These are phyloP conservation scores for Sistotremastrum suecicum DNA, from an alignment of 768 basidiomycete species.

Conservation along the genomic window DNA sequence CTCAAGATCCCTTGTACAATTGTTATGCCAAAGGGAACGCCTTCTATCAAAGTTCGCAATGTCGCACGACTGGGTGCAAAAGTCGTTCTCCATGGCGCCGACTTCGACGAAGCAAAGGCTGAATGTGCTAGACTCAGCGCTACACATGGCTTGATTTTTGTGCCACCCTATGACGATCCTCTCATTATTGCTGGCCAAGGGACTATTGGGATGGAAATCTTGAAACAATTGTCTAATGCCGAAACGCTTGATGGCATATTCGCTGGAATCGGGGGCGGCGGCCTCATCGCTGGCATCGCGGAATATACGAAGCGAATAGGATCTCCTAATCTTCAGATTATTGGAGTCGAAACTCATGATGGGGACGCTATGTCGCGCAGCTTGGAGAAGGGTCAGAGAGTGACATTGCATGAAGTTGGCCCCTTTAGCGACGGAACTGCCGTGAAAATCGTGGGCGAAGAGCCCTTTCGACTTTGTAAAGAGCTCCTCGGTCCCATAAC, in stretches of 20 bases:
- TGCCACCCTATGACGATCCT: slow-evolving; percentile 96
- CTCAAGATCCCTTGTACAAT: slow-evolving; percentile 94
- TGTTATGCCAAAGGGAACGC: slow-evolving; percentile 93
- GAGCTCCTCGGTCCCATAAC: slow-evolving; percentile 71
- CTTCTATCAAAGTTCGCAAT: slow-evolving; percentile 90
- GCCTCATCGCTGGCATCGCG: slow-evolving; percentile 78
- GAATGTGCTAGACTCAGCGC: slow-evolving; percentile 82
- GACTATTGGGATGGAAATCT: slow-evolving; percentile 86
- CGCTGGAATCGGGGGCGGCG: slow-evolving; percentile 87
- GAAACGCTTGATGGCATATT: slow-evolving; percentile 77
- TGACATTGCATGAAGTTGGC: slow-evolving; percentile 79
- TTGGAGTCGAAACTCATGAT: slow-evolving; percentile 90
- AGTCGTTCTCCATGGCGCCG: slow-evolving; percentile 78
- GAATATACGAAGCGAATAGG: slow-evolving; percentile 92
- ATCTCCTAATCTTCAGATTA: slow-evolving; percentile 62
- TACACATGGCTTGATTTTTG: slow-evolving; percentile 67
- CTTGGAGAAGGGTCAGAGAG: slow-evolving; percentile 65
- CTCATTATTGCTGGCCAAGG: slow-evolving; percentile 96
- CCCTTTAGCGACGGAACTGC: slow-evolving; percentile 97
- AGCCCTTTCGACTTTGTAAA: slow-evolving; percentile 87
- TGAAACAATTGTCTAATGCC: slow-evolving; percentile 72
- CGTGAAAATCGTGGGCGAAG: slow-evolving; percentile 88
- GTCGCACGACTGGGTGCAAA: slow-evolving; percentile 92
- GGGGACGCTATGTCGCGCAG: slow-evolving; percentile 89
- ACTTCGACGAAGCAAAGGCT: slow-evolving; percentile 93